phyloP scores from a whole-genome alignment of 1,284 basidiomycete species.

The Vanrija sp. region DNA sequence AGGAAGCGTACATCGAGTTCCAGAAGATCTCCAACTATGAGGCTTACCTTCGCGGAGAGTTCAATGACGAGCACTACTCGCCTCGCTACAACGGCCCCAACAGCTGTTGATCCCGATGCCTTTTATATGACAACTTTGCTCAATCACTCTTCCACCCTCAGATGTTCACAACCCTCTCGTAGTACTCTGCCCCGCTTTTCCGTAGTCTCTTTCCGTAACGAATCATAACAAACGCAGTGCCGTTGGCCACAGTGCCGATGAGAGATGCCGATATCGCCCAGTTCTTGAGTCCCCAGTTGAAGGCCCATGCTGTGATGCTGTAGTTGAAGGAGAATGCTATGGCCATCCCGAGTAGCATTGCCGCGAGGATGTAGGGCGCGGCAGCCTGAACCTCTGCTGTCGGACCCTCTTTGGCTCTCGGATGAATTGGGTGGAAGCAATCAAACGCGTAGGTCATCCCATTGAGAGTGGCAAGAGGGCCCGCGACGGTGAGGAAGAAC shows the following conservation, averaged over 20 bases:
- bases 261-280: conserved; percentile 12
- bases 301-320: conserved; percentile 16
- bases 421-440: conserved; percentile 19
- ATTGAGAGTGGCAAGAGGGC: conserved; percentile 19
- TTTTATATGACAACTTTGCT: too few relatives aligned
- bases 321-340: conserved; percentile 21
- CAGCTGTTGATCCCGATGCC: too few relatives aligned
- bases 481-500: conserved; percentile 15
- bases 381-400: conserved; percentile 15
- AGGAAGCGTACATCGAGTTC: too few relatives aligned
- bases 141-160: too few relatives aligned
- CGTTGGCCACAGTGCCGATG: background rate
- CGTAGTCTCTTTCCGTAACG: conserved; percentile 1
- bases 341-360: conserved; percentile 6
- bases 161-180: conserved; percentile 15
- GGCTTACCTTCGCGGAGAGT: too few relatives aligned
- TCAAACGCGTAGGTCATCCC: conserved; percentile 24
- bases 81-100: too few relatives aligned
- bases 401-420: conserved; percentile 7
- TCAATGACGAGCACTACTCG: too few relatives aligned
- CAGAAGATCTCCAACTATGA: too few relatives aligned
- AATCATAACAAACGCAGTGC: background rate
- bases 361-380: conserved; percentile 14
- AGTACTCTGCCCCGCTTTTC: conserved; percentile 5
- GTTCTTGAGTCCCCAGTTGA: conserved; percentile 8